Evolutionary conservation across 2,329 filamentous ascomycete genomes (phyloP), one percentile per base, ranked within the genome.

Genomic region (Dactylella cylindrospora): DNA sequence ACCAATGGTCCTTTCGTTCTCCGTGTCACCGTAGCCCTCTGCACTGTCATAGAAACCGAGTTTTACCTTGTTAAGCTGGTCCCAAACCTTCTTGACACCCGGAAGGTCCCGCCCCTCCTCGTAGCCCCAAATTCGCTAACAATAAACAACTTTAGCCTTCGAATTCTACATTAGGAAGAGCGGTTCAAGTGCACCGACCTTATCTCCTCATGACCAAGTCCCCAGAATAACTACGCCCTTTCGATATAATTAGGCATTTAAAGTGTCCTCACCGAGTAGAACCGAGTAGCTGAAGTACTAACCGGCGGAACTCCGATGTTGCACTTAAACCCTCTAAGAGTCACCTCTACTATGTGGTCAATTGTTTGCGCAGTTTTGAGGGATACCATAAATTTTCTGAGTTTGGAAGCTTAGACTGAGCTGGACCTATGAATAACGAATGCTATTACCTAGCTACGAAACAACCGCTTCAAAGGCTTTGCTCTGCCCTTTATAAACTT

Each of bases 21-120:
- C 71, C 2, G 74, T 73, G 20, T 68, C 70, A 32, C 74, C 74
- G 62, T 76, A 77, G 12, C 70, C 72, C 67, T 76, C 72, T 6
- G 75, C 74, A 3, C 74, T 76, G 64, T 76, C 75, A 54, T 76
- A 71, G 54, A 76, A 76, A 46, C 73, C 75, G 20, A 76, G 57
- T 12, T 72, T 71, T 3, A 71, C 69, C 5, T 69, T 64, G 43
- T 73, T 69, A n/a, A 73, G 68, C 20, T 70, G 65, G 32, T 70
- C 62, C 74, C 74, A 76, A 13, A 74, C 74, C 35, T 70, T 70
- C 12, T 73, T 51, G 23, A 53, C 49, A 1, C 41, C 47, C 3
- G 55, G 55, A 2, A 62, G 43, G 19, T 62, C 55, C 25, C 43
- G 33, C n/a, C 38, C 32, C 44, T 62, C 55, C 26, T 53, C 2